phyloP scores from a whole-genome alignment of 495 filamentous ascomycete genomes.

The Neurospora cerealis region DNA sequence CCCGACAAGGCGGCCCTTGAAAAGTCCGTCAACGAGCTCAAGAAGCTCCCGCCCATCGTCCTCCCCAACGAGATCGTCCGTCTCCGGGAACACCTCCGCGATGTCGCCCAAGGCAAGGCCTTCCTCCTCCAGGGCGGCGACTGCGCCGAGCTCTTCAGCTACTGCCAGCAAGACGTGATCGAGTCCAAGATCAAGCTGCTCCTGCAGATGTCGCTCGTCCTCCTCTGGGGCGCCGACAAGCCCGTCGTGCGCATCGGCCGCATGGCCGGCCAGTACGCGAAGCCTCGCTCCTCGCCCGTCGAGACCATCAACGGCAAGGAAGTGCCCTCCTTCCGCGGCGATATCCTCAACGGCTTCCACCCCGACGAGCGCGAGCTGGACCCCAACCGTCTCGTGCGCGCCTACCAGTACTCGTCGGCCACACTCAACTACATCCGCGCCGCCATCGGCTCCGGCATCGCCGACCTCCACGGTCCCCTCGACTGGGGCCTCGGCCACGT shows the following conservation, averaged over 20 bases:
- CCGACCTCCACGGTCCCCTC: conserved; percentile 84
- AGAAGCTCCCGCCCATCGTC: conserved; percentile 76
- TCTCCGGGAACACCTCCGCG: conserved; percentile 63
- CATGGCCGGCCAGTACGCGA: conserved; percentile 96
- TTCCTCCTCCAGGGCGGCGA: conserved; percentile 95
- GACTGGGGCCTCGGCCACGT: conserved; percentile 97
- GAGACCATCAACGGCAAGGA: conserved; percentile 71
- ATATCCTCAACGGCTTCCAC: conserved; percentile 87
- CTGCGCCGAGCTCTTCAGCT: conserved; percentile 95
- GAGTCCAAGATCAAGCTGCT: conserved; percentile 94
- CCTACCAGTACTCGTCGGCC: conserved; percentile 90
- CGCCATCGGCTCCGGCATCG: conserved; percentile 76
- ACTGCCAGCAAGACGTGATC: conserved; percentile 82
- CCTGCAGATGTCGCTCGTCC: conserved; percentile 88
- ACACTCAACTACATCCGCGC: conserved; percentile 88
- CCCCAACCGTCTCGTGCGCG: conserved; percentile 72
- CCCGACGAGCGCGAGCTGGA: conserved; percentile 63
- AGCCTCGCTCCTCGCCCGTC: conserved; percentile 81
- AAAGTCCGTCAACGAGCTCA: conserved; percentile 58
- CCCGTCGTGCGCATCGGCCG: conserved; percentile 89
- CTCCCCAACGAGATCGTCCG: conserved; percentile 76
- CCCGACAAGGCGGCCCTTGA: conserved; percentile 53
- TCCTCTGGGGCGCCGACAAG: conserved; percentile 84
- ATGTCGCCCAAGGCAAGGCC: conserved; percentile 85
- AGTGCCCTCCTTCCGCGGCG: conserved; percentile 84